phyloP scores from a whole-genome alignment of 352 stramenopile species.

The Pythium monospermum region DNA sequence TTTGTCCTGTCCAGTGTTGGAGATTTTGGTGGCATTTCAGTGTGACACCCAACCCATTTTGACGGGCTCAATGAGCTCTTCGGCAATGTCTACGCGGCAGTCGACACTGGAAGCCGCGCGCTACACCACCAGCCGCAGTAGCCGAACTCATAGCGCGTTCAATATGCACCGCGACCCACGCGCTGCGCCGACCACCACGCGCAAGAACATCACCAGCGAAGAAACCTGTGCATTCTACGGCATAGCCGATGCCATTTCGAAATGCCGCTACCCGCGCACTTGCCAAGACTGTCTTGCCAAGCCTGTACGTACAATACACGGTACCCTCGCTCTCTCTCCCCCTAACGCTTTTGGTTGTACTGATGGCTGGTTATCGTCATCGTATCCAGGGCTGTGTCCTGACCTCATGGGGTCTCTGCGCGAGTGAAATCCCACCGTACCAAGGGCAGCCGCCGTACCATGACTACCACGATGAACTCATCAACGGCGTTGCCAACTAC shows the following conservation, averaged over 20 bases:
- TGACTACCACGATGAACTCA: background rate
- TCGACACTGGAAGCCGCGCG: too few relatives aligned
- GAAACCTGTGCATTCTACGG: constrained; percentile 6
- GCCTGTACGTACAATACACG: constrained; percentile 1
- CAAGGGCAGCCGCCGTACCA: too few relatives aligned
- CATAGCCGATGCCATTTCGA: background rate
- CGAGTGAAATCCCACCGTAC: too few relatives aligned
- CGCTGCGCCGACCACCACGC: background rate
- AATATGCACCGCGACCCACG: background rate
- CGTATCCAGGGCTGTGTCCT: too few relatives aligned
- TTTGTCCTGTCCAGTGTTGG: too few relatives aligned
- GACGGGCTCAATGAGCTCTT: too few relatives aligned
- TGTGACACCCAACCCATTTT: too few relatives aligned
- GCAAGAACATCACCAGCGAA: background rate
- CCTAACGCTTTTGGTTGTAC: too few relatives aligned
- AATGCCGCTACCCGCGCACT: background rate
- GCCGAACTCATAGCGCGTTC: background rate
- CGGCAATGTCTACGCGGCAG: too few relatives aligned
- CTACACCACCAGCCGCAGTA: background rate
- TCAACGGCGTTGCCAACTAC: background rate
- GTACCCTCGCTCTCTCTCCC: too few relatives aligned
- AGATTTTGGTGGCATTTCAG: too few relatives aligned
- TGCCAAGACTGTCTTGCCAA: background rate
- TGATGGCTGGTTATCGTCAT: background rate
- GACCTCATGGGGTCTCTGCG: too few relatives aligned